Percentiles rank a stretch among this genome's conserved stretches.
Conservation (phyloP, 768 basidiomycete genomes). For the Galerina marginata region DNA sequence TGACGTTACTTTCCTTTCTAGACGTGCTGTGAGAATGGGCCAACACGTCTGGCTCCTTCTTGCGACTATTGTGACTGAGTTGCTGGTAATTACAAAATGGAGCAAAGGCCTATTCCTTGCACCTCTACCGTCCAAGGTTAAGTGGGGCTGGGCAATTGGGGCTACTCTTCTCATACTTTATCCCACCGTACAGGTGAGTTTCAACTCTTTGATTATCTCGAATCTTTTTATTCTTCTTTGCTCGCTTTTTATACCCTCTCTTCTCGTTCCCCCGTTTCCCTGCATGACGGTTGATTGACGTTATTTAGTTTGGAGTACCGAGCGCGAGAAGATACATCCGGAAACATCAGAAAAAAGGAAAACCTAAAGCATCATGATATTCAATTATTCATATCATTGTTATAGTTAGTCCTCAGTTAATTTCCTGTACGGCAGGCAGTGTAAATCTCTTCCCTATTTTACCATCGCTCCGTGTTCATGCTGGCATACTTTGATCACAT, state of each 20-base stretch:
- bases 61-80: conserved; percentile 84
- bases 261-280: conserved; percentile 13
- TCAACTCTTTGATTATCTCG: conserved; percentile 13
- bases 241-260: conserved; percentile 7
- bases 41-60: conserved; percentile 88
- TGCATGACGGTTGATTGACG: conserved; percentile 25
- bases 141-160: conserved; percentile 70
- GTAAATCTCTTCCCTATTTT: not conserved
- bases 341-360: conserved; percentile 41
- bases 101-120: conserved; percentile 70
- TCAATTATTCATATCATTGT: conserved; percentile 3
- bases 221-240: conserved; percentile 7
- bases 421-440: conserved; percentile 5
- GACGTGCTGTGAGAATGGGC: conserved; percentile 86
- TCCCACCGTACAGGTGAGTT: conserved; percentile 67
- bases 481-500: not conserved
- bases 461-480: not conserved
- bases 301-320: conserved; percentile 68
- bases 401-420: conserved; percentile 4
- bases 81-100: conserved; percentile 85
- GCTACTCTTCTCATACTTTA: conserved; percentile 67
- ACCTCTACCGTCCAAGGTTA: conserved; percentile 66
- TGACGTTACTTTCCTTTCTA: conserved; percentile 31
- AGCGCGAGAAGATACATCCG: conserved; percentile 58
- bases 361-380: conserved; percentile 39